phyloP scores from a whole-genome alignment of 306 rosid species.

The Mucuna pruriens region DNA sequence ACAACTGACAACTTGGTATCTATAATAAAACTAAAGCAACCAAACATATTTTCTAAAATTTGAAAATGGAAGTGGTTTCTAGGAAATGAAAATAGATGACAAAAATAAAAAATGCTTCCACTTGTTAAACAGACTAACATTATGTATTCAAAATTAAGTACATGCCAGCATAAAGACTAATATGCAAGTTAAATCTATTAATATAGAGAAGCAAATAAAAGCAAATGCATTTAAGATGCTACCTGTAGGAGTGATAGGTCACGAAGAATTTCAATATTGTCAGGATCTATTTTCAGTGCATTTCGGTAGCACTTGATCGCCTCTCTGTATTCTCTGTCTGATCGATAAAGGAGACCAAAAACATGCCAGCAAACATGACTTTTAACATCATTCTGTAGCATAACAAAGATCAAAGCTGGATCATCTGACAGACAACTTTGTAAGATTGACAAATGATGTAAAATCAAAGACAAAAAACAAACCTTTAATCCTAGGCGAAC shows the following conservation, averaged over 20 bases:
- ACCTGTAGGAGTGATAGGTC: conserved; percentile 96
- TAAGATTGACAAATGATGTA: conserved; percentile 7
- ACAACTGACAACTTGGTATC: background rate
- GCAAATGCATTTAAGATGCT: conserved; percentile 24
- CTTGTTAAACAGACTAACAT: background rate
- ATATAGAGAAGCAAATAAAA: conserved; percentile 24
- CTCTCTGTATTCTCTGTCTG: conserved; percentile 98
- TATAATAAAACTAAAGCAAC: background rate
- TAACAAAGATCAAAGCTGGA: conserved; percentile 37
- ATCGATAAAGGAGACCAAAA: conserved; percentile 95
- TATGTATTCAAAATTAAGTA: background rate
- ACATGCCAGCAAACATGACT: conserved; percentile 99
- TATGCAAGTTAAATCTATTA: conserved; percentile 1
- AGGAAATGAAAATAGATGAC: background rate
- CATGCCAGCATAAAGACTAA: conserved; percentile 18
- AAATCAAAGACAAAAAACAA: conserved; percentile 35
- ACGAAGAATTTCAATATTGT: conserved; percentile 93
- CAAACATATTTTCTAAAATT: background rate
- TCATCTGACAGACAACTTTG: conserved; percentile 30
- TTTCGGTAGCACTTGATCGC: conserved; percentile 96
- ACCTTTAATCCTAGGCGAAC: conserved; percentile 97
- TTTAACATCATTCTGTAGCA: conserved; percentile 89
- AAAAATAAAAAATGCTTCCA: background rate
- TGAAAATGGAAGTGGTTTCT: background rate
- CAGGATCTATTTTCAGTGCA: conserved; percentile 95